Percentiles rank a stretch among this genome's conserved stretches.
phyloP scores from a whole-genome alignment of 441 rosid species.

The Brassica balearica region DNA sequence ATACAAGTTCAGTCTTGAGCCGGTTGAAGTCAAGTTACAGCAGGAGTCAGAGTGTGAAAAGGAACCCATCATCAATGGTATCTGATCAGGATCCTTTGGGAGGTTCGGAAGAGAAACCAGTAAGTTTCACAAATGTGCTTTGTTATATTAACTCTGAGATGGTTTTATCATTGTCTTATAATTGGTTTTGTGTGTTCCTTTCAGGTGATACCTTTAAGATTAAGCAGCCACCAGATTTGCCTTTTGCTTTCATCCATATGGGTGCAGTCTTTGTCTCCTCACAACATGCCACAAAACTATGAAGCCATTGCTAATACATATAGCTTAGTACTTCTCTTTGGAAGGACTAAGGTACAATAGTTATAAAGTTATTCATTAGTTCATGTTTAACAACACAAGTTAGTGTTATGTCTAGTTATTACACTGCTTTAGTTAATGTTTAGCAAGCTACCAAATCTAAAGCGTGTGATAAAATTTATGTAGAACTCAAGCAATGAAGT shows the following conservation, averaged over 20 bases:
- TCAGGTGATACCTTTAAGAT: slow-evolving; percentile 74
- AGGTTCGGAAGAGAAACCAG: slow-evolving; percentile 56
- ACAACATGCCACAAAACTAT: slow-evolving; percentile 80
- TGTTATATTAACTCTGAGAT: not conserved
- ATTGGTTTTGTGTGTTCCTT: slow-evolving; percentile 16
- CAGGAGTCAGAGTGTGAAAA: slow-evolving; percentile 55
- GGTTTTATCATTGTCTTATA: not conserved
- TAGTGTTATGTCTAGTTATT: too few relatives aligned
- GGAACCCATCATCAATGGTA: slow-evolving; percentile 38
- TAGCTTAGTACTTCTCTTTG: slow-evolving; percentile 77
- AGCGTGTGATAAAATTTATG: slow-evolving; percentile 28
- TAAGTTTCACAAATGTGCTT: slow-evolving; percentile 35
- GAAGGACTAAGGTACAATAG: slow-evolving; percentile 70
- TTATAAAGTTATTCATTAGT: not conserved
- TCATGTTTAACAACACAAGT: too few relatives aligned
- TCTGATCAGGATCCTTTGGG: slow-evolving; percentile 45
- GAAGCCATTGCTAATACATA: slow-evolving; percentile 94
- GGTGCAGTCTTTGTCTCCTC: slow-evolving; percentile 92
- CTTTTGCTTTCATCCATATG: slow-evolving; percentile 87
- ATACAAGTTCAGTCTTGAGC: slow-evolving; percentile 55
- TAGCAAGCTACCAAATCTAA: not conserved
- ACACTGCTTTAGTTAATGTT: not conserved
- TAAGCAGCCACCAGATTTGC: slow-evolving; percentile 90
- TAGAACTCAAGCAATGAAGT: slow-evolving; percentile 81
- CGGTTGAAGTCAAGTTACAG: slow-evolving; percentile 76